These are phyloP conservation scores for Arthrobotrys pseudoclavata DNA, from an alignment of 2,329 filamentous ascomycete genomes.

Conservation along the genomic window DNA sequence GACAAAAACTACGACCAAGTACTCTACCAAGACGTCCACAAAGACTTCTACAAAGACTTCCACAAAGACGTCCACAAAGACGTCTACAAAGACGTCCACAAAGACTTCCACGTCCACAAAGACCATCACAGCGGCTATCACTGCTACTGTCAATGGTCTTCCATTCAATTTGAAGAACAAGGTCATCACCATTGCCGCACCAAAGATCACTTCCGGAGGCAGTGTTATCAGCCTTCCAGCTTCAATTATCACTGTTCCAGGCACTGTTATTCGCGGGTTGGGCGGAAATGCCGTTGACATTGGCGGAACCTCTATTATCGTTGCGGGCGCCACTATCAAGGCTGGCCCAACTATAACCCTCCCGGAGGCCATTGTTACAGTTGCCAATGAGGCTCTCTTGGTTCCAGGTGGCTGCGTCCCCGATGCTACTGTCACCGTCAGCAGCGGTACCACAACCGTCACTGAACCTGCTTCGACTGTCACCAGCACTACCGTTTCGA, in stretches of 20 bases:
- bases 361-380: constrained; percentile 7
- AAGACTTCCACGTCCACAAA: background rate
- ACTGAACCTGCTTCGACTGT: background rate
- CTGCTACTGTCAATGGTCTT: background rate
- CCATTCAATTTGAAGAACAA: background rate
- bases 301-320: background rate
- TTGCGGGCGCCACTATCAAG: background rate
- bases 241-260: background rate
- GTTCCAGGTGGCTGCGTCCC: constrained; percentile 11
- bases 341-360: constrained; percentile 2
- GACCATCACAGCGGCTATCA: background rate
- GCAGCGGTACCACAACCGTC: background rate
- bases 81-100: too few relatives aligned
- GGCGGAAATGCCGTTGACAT: constrained; percentile 4
- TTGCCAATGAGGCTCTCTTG: background rate
- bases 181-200: background rate
- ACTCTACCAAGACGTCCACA: background rate
- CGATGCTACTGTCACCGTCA: background rate
- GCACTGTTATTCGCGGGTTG: background rate
- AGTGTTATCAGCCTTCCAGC: background rate
- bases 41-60: background rate
- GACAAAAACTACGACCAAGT: background rate
- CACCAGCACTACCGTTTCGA: background rate
- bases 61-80: background rate
- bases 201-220: background rate